Percentiles rank a stretch among this genome's conserved stretches.
Conservation (phyloP, 1,139 yeast genomes). For the Kodamaea sp. region DNA sequence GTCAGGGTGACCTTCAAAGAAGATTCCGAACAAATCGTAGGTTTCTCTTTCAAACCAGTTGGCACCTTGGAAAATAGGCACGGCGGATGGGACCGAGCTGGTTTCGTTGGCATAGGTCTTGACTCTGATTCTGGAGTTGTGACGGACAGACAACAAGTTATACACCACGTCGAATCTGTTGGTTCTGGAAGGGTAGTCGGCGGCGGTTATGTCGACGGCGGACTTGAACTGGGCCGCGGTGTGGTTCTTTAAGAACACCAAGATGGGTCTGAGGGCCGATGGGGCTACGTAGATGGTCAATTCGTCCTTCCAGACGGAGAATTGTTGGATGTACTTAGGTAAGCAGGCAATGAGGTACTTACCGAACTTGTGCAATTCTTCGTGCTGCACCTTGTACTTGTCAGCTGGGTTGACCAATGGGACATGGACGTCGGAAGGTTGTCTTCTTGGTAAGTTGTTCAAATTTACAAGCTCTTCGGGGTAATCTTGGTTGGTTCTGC, state of each 20-base stretch:
- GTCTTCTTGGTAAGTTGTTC: slow-evolving; percentile 42
- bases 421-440: slow-evolving; percentile 40
- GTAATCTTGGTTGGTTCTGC: too few relatives aligned
- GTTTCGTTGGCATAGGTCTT: slow-evolving; percentile 88
- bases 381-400: slow-evolving; percentile 64
- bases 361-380: slow-evolving; percentile 82
- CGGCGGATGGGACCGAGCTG: slow-evolving; percentile 76
- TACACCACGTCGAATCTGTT: slow-evolving; percentile 88
- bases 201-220: slow-evolving; percentile 82
- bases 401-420: slow-evolving; percentile 81
- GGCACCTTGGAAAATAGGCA: slow-evolving; percentile 72
- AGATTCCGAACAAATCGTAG: slow-evolving; percentile 82
- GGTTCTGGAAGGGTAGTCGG: slow-evolving; percentile 81
- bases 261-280: slow-evolving; percentile 66
- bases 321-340: slow-evolving; percentile 83
- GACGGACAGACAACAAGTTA: slow-evolving; percentile 77
- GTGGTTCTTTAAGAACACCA: slow-evolving; percentile 73
- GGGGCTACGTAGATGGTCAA: slow-evolving; percentile 78
- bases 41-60: slow-evolving; percentile 93
- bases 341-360: slow-evolving; percentile 73
- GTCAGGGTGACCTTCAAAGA: slow-evolving; percentile 89
- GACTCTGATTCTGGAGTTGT: slow-evolving; percentile 84
- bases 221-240: slow-evolving; percentile 79
- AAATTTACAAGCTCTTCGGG: slow-evolving; percentile 39
- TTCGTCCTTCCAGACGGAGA: slow-evolving; percentile 90